These are phyloP conservation scores for Boletus patriciae DNA, from an alignment of 768 basidiomycete species.

Conservation along the genomic window DNA sequence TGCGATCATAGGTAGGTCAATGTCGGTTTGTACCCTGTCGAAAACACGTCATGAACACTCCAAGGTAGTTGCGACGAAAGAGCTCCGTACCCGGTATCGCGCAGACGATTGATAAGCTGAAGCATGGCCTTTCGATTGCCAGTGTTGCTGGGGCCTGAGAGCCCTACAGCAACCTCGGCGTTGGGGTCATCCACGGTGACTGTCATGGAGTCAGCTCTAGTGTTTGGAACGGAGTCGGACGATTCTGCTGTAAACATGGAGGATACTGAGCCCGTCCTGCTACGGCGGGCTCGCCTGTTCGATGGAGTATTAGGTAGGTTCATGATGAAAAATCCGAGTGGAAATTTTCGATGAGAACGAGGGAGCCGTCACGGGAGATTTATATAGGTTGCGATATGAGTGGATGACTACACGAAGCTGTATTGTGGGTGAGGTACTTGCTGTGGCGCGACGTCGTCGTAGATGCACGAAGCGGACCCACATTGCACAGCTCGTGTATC, in stretches of 20 bases:
- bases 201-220: not conserved
- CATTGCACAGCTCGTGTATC: not conserved
- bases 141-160: slow-evolving; percentile 48
- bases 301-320: not conserved
- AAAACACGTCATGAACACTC: not conserved
- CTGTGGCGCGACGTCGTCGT: not conserved
- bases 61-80: not conserved
- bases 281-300: not conserved
- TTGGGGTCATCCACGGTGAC: not conserved
- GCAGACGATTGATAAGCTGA: slow-evolving; percentile 59
- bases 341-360: not conserved
- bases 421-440: not conserved
- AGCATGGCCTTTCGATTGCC: slow-evolving; percentile 50
- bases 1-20: slow-evolving; percentile 71
- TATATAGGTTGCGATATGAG: slow-evolving; percentile 9
- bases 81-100: slow-evolving; percentile 54
- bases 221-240: not conserved
- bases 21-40: slow-evolving; percentile 61
- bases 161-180: slow-evolving; percentile 42
- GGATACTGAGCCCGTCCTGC: not conserved
- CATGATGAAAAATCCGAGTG: not conserved
- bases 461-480: not conserved
- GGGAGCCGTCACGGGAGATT: not conserved
- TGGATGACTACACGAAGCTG: not conserved
- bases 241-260: slow-evolving; percentile 1